A percentile compares a stretch with the other conserved stretches of the same genome.
Evolutionary conservation across 1,284 basidiomycete genomes (phyloP).

Genomic region (Cerrena zonata): DNA sequence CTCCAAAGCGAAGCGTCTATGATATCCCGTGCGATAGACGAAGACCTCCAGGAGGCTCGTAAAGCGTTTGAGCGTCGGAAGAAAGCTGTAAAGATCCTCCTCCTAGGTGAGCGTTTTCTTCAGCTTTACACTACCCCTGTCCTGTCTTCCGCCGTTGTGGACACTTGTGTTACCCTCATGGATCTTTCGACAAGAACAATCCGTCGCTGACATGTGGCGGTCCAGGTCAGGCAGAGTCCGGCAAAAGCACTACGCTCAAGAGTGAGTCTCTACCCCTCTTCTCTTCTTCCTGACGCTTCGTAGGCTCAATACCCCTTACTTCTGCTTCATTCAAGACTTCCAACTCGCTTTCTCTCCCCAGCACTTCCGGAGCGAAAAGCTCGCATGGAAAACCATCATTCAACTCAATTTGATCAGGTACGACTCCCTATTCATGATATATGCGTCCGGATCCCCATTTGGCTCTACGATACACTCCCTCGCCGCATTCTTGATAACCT

Average conservation of each 20-base stretch:
- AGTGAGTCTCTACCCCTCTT: conserved; percentile 33
- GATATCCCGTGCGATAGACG: conserved; percentile 52
- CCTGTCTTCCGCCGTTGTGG: background rate
- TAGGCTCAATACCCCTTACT: background rate
- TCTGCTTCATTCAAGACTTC: conserved; percentile 53
- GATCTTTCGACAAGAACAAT: background rate
- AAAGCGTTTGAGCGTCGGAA: conserved; percentile 48
- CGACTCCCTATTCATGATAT: no score
- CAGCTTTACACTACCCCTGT: background rate
- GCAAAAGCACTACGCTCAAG: conserved; percentile 65
- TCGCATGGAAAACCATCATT: conserved; percentile 58
- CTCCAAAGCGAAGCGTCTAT: conserved; percentile 40
- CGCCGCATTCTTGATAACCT: no score
- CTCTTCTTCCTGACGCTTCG: conserved; percentile 1
- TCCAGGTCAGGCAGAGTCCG: conserved; percentile 62
- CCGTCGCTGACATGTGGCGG: background rate
- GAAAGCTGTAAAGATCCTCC: conserved; percentile 55
- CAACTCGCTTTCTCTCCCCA: conserved; percentile 59
- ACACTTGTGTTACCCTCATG: background rate
- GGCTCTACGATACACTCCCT: no score
- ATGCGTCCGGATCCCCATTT: no score
- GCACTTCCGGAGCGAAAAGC: conserved; percentile 51
- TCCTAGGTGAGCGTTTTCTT: conserved; percentile 44
- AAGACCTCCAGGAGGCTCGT: conserved; percentile 44
- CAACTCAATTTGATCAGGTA: conserved; percentile 65